Percentiles rank a stretch among this genome's conserved stretches.
phyloP scores from a whole-genome alignment of 2,329 filamentous ascomycete genomes.

The Colletotrichum chlorophyti region DNA sequence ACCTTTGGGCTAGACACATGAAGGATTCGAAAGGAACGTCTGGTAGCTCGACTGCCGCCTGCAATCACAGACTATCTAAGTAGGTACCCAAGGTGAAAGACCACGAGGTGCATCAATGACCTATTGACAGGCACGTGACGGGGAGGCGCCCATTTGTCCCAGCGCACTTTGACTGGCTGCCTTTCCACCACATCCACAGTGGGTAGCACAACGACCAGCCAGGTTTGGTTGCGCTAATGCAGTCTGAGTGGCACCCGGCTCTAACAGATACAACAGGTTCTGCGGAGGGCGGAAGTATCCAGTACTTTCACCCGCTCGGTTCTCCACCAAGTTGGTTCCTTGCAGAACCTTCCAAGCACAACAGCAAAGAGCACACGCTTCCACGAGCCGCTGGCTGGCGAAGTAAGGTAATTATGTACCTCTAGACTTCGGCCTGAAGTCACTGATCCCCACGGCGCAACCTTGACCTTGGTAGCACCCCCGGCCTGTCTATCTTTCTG shows the following conservation, averaged over 20 bases:
- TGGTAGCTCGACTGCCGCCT: too few relatives aligned
- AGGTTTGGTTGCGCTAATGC: conserved; percentile 29
- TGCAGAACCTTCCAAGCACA: not conserved
- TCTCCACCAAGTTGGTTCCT: conserved; percentile 9
- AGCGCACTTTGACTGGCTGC: conserved; percentile 19
- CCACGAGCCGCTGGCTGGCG: not conserved
- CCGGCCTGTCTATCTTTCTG: conserved; percentile 17
- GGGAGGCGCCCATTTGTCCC: not conserved
- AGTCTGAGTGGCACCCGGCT: conserved; percentile 14
- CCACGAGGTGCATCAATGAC: not conserved
- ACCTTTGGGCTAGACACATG: too few relatives aligned
- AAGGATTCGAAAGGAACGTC: too few relatives aligned
- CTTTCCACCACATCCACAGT: too few relatives aligned
- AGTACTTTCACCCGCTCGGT: conserved; percentile 4
- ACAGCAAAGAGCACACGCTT: not conserved
- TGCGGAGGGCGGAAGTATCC: too few relatives aligned
- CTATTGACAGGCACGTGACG: conserved; percentile 19
- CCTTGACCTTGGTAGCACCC: conserved; percentile 21
- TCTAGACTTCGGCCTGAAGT: conserved; percentile 6
- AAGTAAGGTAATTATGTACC: conserved; percentile 11
- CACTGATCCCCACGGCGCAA: conserved; percentile 25
- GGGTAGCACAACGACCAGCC: conserved; percentile 17
- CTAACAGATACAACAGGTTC: not conserved
- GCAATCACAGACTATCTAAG: too few relatives aligned
- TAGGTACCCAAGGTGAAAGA: not conserved